Percentiles rank a stretch among this genome's conserved stretches.
Conservation (phyloP, 2,329 filamentous ascomycete genomes). For the Emmonsiellopsis sp. region DNA sequence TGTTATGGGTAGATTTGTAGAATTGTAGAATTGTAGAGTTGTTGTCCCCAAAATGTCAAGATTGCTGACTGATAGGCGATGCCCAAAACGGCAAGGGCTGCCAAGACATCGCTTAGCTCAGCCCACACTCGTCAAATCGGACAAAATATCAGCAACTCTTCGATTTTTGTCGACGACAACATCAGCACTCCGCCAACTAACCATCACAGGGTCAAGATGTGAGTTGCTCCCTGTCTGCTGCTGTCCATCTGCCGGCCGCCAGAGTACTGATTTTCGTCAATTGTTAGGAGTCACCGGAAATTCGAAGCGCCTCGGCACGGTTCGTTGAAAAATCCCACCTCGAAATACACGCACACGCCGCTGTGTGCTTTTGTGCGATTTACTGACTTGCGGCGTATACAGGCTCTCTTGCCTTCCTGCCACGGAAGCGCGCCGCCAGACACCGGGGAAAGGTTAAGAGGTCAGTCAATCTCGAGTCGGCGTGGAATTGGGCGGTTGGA, state of each 20-base stretch:
- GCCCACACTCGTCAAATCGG: constrained; percentile 35
- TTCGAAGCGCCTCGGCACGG: constrained; percentile 91
- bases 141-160: constrained; percentile 25
- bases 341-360: constrained; percentile 1
- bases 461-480: constrained; percentile 48
- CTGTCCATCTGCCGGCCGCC: neutral
- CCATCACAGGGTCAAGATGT: constrained; percentile 42
- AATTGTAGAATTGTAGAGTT: neutral
- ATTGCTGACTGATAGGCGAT: neutral
- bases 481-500: neutral
- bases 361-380: constrained; percentile 19
- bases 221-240: constrained; percentile 18
- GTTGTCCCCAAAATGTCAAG: neutral
- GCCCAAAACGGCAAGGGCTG: constrained; percentile 11
- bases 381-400: constrained; percentile 20
- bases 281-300: constrained; percentile 51
- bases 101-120: constrained; percentile 33
- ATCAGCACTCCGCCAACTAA: constrained; percentile 38
- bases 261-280: constrained; percentile 5
- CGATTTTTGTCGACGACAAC: constrained; percentile 29
- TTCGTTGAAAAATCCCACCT: constrained; percentile 41
- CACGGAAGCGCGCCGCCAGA: constrained; percentile 84
- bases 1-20: neutral
- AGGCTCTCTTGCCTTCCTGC: constrained; percentile 73
- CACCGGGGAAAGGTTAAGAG: constrained; percentile 98